Percentiles rank a stretch among this genome's conserved stretches.
These are phyloP conservation scores for Malus hybrid DNA, from an alignment of 331 rosid genomes.

Conservation along the genomic window DNA sequence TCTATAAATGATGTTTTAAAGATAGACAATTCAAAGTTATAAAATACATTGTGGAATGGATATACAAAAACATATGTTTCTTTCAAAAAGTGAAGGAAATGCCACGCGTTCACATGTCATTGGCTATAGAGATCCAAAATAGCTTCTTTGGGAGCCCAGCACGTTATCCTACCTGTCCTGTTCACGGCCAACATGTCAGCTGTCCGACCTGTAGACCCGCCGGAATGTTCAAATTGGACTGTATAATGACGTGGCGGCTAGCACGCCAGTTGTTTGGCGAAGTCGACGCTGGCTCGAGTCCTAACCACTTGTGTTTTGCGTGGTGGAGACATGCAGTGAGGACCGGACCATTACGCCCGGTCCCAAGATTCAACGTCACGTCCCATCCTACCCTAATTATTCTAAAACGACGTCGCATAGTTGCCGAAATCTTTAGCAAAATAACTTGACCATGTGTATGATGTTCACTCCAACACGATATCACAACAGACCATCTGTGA, in stretches of 20 bases:
- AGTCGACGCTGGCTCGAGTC: slow-evolving; percentile 2
- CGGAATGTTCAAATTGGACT: not conserved
- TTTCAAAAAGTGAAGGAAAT: not conserved
- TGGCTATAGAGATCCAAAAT: not conserved
- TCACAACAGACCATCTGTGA: not conserved
- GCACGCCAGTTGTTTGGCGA: not conserved
- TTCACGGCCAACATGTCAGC: not conserved
- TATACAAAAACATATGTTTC: not conserved
- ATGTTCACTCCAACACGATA: not conserved
- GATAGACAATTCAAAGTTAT: rapidly evolving
- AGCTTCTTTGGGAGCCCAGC: not conserved
- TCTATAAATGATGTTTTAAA: rapidly evolving
- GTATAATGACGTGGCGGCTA: not conserved
- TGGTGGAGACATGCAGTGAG: slow-evolving; percentile 3
- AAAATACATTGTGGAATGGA: too few species aligned
- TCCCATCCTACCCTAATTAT: not conserved
- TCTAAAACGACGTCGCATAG: not conserved
- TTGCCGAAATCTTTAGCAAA: not conserved
- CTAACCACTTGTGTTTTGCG: slow-evolving; percentile 4
- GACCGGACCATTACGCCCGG: not conserved
- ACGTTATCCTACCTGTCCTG: not conserved
- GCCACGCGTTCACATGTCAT: not conserved
- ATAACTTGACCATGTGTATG: not conserved
- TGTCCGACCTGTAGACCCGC: not conserved
- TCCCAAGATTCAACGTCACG: not conserved